A percentile compares a stretch with the other conserved stretches of the same genome.
phyloP scores from a whole-genome alignment of 192 early-diverging fungal species.

The Backusella luteola region DNA sequence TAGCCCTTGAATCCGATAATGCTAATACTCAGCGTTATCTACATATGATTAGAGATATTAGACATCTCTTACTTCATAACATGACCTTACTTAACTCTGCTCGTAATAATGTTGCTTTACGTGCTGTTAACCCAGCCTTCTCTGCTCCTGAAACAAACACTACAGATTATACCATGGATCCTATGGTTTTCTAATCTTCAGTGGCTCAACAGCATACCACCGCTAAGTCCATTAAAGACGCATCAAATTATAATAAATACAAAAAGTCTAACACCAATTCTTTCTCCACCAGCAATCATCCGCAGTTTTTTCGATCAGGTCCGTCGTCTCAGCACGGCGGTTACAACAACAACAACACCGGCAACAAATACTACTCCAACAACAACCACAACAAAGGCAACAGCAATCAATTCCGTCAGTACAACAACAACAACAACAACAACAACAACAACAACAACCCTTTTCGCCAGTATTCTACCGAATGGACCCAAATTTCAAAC shows the following conservation, averaged over 20 bases:
- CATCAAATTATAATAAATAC: background rate
- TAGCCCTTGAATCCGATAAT: background rate
- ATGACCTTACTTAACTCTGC: background rate
- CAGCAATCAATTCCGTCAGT: too few species aligned
- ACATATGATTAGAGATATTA: background rate
- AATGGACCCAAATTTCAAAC: too few species aligned
- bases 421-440: too few species aligned
- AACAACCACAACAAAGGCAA: too few species aligned
- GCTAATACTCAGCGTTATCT: background rate
- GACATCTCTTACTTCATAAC: background rate
- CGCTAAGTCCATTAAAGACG: background rate
- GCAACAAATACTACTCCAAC: too few species aligned
- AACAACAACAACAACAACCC: too few species aligned
- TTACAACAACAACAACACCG: too few species aligned
- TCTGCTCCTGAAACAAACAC: background rate
- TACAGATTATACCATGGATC: background rate
- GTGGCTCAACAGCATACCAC: background rate
- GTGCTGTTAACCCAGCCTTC: background rate
- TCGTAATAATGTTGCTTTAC: background rate
- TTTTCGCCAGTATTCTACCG: too few species aligned
- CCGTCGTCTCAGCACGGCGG: too few species aligned
- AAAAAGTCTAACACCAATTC: background rate
- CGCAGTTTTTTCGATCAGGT: too few species aligned
- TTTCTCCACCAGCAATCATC: background rate
- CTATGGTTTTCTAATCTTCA: background rate